These are phyloP conservation scores for Mallotus japonicus DNA, from an alignment of 441 rosid species.

Conservation along the genomic window DNA sequence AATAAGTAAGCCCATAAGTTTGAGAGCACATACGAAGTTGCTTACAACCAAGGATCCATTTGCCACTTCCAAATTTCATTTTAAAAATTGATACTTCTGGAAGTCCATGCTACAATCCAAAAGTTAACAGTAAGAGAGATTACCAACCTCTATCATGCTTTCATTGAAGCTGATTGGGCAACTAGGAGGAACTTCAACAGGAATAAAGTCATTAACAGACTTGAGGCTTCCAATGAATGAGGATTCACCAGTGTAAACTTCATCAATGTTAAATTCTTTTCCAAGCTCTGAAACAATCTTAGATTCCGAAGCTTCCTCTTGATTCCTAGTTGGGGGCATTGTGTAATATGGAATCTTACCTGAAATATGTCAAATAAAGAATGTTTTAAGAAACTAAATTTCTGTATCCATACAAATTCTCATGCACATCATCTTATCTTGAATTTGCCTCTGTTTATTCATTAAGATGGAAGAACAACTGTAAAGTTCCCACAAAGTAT, in stretches of 20 bases:
- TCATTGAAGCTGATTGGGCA: slow-evolving; percentile 67
- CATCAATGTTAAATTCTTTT: slow-evolving; percentile 80
- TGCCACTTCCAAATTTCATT: too few species aligned
- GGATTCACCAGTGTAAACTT: slow-evolving; percentile 73
- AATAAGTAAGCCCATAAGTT: too few species aligned
- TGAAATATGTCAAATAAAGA: slow-evolving; percentile 32
- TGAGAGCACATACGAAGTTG: too few species aligned
- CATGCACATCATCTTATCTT: not conserved
- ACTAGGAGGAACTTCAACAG: slow-evolving; percentile 71
- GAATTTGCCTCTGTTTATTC: not conserved
- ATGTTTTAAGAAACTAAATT: not conserved
- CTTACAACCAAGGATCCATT: too few species aligned
- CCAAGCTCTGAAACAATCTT: slow-evolving; percentile 69
- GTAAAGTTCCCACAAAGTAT: slow-evolving; percentile 12
- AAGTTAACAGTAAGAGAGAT: not conserved
- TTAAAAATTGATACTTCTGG: not conserved
- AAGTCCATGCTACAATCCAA: not conserved
- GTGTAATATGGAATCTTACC: slow-evolving; percentile 92
- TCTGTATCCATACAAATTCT: slow-evolving; percentile 4
- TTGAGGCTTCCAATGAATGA: slow-evolving; percentile 90
- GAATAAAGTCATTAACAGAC: slow-evolving; percentile 56
- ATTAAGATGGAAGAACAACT: not conserved
- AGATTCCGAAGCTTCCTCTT: slow-evolving; percentile 67
- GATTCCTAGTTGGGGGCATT: slow-evolving; percentile 76
- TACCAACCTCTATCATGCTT: slow-evolving; percentile 74